Conservation (phyloP, 306 rosid genomes). For the Chamaecrista fasciculata region DNA sequence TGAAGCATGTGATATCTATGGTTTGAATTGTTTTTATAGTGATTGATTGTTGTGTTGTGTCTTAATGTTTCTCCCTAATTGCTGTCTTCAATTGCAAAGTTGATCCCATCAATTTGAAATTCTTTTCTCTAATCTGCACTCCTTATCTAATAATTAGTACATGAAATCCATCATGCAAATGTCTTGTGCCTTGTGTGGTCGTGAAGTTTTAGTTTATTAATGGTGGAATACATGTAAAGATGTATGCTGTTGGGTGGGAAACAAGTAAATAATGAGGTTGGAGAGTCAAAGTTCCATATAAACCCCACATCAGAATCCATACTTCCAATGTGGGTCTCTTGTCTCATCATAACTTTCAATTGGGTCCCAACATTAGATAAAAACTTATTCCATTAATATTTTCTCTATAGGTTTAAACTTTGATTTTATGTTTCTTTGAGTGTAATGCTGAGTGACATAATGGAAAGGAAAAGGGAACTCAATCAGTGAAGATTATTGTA, state of each 20-base stretch:
- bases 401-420: not conserved
- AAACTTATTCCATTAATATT: not conserved
- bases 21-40: not conserved
- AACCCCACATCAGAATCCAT: no score
- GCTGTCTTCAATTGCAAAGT: not conserved
- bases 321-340: no score
- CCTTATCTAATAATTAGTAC: constrained; percentile 1
- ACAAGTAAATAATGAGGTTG: not conserved
- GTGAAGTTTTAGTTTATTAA: not conserved
- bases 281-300: no score
- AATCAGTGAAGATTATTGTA: not conserved
- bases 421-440: not conserved
- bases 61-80: not conserved
- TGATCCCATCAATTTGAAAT: not conserved
- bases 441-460: not conserved
- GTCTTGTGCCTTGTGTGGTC: not conserved
- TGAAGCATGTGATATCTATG: not conserved
- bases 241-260: not conserved
- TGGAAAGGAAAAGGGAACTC: not conserved
- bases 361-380: not conserved
- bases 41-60: not conserved
- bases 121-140: not conserved
- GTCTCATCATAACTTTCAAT: no score
- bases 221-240: not conserved
- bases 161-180: not conserved